Evolutionary conservation across 164 flowering plant genomes (phyloP).

Genomic region (Liquidambar formosana): DNA sequence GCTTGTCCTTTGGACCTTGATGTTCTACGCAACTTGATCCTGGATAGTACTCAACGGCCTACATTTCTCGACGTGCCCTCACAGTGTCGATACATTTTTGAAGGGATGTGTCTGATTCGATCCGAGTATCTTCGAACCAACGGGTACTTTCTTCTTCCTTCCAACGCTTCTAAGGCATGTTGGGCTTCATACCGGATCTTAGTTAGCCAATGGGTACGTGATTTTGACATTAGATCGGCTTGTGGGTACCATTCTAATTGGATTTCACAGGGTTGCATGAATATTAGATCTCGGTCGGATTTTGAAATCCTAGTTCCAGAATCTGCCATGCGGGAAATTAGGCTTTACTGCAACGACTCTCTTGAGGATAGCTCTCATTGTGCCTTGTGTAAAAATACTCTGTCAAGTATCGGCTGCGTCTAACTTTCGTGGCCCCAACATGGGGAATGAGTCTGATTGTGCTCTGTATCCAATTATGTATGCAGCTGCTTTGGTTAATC

Average conservation of each 20-base stretch:
- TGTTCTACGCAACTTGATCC: not conserved
- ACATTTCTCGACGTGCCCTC: not conserved
- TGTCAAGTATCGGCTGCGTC: not conserved
- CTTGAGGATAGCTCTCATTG: not conserved
- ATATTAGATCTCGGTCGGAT: not conserved
- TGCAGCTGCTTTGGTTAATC: slow-evolving; percentile 23
- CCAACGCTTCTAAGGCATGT: not conserved
- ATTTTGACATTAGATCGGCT: not conserved
- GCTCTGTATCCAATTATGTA: slow-evolving; percentile 16
- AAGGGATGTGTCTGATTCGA: not conserved
- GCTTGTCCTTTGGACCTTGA: slow-evolving; percentile 5
- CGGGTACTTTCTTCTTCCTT: not conserved
- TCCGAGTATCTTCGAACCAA: not conserved
- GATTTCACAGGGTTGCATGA: slow-evolving; percentile 3
- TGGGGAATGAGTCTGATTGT: slow-evolving; percentile 3
- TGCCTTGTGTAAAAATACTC: not conserved
- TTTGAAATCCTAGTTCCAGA: not conserved
- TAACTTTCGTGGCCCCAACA: not conserved
- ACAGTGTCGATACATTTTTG: not conserved
- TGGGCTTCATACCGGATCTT: not conserved
- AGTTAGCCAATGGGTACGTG: not conserved
- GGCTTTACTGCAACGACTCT: not conserved
- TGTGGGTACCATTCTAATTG: not conserved
- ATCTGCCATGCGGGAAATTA: not conserved
- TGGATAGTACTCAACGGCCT: not conserved